Evolutionary conservation across 345 rosid species (phyloP).

Genomic region (Gossypium turneri): DNA sequence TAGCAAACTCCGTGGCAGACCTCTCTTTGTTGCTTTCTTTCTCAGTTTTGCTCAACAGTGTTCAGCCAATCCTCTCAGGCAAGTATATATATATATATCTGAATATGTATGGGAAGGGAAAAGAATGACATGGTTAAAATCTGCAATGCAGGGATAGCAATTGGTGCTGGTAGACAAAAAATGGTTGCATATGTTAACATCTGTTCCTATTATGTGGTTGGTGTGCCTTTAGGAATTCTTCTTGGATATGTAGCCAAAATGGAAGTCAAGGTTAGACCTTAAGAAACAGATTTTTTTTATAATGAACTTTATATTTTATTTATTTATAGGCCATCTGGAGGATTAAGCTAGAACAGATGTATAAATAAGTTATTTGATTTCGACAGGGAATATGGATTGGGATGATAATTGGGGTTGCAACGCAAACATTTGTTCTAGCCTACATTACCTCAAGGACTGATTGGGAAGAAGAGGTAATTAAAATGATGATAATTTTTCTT

Average conservation of each 20-base stretch:
- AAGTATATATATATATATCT: neutral
- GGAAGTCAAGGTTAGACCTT: slow-evolving; percentile 27
- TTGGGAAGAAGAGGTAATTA: slow-evolving; percentile 36
- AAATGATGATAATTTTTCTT: neutral
- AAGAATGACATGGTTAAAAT: neutral
- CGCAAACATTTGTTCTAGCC: slow-evolving; percentile 26
- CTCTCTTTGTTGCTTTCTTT: slow-evolving; percentile 47
- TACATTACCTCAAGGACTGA: slow-evolving; percentile 28
- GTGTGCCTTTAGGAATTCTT: slow-evolving; percentile 32
- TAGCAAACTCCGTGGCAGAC: slow-evolving; percentile 27
- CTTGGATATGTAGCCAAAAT: slow-evolving; percentile 33
- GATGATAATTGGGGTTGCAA: slow-evolving; percentile 29
- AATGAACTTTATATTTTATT: neutral
- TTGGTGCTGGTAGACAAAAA: slow-evolving; percentile 33
- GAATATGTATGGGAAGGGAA: too few relatives aligned
- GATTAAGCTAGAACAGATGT: neutral
- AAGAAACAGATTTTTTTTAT: neutral
- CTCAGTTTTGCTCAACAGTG: slow-evolving; percentile 58
- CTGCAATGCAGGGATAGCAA: slow-evolving; percentile 27
- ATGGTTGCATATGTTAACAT: slow-evolving; percentile 30
- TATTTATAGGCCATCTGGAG: neutral
- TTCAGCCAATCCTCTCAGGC: slow-evolving; percentile 44
- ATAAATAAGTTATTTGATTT: neutral
- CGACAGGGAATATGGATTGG: slow-evolving; percentile 37
- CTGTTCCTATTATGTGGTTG: slow-evolving; percentile 30